Conservation (phyloP, 805 yeast species). For the Yarrowia osloensis region DNA sequence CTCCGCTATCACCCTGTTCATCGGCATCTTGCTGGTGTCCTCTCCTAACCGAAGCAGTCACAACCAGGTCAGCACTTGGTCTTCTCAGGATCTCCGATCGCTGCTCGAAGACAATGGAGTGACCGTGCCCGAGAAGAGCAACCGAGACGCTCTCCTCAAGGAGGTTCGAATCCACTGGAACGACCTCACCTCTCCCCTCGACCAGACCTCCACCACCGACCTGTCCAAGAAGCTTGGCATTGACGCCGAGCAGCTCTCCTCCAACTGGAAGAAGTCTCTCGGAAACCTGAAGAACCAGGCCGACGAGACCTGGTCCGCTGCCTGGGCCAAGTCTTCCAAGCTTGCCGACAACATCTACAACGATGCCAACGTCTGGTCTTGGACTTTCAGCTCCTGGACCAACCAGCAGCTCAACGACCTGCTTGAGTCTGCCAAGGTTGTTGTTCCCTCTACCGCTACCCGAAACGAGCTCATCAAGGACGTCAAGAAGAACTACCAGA, state of each 20-base stretch:
- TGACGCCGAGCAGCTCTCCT: constrained; percentile 8
- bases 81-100: constrained; percentile 18
- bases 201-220: constrained; percentile 10
- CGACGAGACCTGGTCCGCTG: constrained; percentile 28
- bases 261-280: constrained; percentile 26
- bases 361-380: constrained; percentile 9
- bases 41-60: not conserved
- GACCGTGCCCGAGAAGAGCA: constrained; percentile 13
- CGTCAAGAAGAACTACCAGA: constrained; percentile 26
- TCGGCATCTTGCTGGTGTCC: constrained; percentile 28
- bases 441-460: constrained; percentile 13
- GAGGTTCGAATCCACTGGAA: constrained; percentile 30
- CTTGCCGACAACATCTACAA: constrained; percentile 27
- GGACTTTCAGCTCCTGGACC: constrained; percentile 29
- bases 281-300: constrained; percentile 23
- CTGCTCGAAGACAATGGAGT: constrained; percentile 27
- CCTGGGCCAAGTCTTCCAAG: constrained; percentile 29
- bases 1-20: constrained; percentile 27
- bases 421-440: constrained; percentile 17
- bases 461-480: constrained; percentile 12
- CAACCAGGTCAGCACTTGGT: constrained; percentile 25
- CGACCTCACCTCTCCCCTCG: constrained; percentile 30
- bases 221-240: constrained; percentile 14
- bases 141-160: constrained; percentile 19
- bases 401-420: constrained; percentile 19